phyloP scores from a whole-genome alignment of 2,329 filamentous ascomycete species.

The Alternaria sp. region DNA sequence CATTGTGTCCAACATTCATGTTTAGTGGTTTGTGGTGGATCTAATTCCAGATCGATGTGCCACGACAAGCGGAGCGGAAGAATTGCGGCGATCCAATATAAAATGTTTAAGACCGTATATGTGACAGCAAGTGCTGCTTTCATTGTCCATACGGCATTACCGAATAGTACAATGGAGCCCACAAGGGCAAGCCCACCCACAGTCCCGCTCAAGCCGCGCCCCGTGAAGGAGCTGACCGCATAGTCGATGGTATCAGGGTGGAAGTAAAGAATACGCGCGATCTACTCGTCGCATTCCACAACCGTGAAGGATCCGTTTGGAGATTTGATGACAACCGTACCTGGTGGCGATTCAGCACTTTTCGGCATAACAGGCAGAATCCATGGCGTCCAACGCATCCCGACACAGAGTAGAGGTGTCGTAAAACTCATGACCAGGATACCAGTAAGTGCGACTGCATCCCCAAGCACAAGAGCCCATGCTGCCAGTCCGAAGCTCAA shows the following conservation, averaged over 20 bases:
- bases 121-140: constrained; percentile 1
- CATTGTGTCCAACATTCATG: background rate
- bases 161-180: background rate
- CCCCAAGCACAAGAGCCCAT: background rate
- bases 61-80: background rate
- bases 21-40: background rate
- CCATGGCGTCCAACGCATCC: background rate
- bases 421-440: background rate
- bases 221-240: background rate
- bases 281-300: background rate
- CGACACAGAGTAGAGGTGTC: background rate
- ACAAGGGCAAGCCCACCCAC: background rate
- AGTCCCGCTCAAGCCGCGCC: background rate
- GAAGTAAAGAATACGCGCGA: background rate
- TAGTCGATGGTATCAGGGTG: background rate
- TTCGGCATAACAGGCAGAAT: fast-evolving
- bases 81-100: background rate
- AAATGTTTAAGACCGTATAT: background rate
- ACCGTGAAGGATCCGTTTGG: background rate
- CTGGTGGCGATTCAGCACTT: background rate
- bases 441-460: background rate
- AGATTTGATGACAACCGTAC: background rate
- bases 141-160: constrained; percentile 2
- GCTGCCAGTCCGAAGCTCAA: background rate
- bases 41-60: background rate